Evolutionary conservation across 1,139 yeast genomes (phyloP).

Genomic region (Yamadazyma aaseri): DNA sequence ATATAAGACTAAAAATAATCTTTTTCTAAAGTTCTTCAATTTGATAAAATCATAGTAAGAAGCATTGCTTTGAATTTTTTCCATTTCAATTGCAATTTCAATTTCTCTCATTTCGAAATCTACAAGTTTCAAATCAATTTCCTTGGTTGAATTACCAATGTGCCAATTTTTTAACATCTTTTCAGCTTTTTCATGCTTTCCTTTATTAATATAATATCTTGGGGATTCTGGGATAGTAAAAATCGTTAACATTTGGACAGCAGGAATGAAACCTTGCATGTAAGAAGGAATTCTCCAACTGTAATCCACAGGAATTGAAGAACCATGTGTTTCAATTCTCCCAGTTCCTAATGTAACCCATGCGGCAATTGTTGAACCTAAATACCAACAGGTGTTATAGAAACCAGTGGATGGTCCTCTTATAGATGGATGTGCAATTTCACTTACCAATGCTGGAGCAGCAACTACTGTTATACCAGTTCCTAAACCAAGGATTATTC

Average conservation of each 20-base stretch:
- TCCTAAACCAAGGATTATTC: constrained; percentile 5
- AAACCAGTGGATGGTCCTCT: constrained; percentile 44
- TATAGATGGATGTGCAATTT: constrained; percentile 46
- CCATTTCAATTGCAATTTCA: constrained; percentile 35
- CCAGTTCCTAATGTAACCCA: constrained; percentile 48
- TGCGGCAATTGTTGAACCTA: constrained; percentile 56
- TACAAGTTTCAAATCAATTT: constrained; percentile 30
- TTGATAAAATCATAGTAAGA: constrained; percentile 36
- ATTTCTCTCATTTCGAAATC: constrained; percentile 47
- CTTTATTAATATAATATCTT: constrained; percentile 37
- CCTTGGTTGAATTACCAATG: constrained; percentile 32
- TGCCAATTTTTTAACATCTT: constrained; percentile 41
- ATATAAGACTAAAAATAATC: constrained; percentile 35
- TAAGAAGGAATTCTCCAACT: constrained; percentile 49
- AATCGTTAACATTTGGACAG: constrained; percentile 22
- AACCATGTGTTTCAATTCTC: constrained; percentile 24
- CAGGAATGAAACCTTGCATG: constrained; percentile 40
- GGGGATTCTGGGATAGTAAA: constrained; percentile 48
- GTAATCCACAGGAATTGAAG: no score
- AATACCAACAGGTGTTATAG: constrained; percentile 49
- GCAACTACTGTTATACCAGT: constrained; percentile 41
- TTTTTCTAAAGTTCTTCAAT: constrained; percentile 39
- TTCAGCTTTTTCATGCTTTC: constrained; percentile 37
- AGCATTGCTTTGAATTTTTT: constrained; percentile 21
- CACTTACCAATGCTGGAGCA: constrained; percentile 40